These are phyloP conservation scores for Aspergillus sergii DNA, from an alignment of 2,329 filamentous ascomycete genomes.

Conservation along the genomic window DNA sequence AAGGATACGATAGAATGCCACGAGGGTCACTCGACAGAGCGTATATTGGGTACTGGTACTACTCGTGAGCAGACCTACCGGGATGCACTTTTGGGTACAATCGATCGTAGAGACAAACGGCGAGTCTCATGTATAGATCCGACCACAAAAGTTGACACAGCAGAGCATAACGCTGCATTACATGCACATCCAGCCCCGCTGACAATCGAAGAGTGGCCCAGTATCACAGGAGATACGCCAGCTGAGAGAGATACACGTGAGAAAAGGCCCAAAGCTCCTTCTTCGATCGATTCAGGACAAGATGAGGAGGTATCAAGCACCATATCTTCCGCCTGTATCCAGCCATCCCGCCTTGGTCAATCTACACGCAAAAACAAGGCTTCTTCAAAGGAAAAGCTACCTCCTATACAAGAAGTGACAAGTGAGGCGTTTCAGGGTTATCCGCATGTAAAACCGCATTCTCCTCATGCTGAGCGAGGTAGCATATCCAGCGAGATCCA, in stretches of 20 bases:
- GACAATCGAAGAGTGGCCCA: background rate
- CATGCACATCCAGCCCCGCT: background rate
- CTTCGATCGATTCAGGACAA: background rate
- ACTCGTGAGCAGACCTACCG: background rate
- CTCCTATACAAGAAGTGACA: conserved; percentile 14
- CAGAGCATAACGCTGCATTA: background rate
- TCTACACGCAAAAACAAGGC: background rate
- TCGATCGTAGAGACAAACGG: conserved; percentile 3
- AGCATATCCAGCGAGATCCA: conserved; percentile 4
- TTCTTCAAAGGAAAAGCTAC: conserved; percentile 12
- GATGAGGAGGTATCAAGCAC: background rate
- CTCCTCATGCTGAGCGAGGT: background rate
- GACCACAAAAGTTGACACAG: background rate
- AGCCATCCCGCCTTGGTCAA: background rate
- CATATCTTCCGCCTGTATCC: background rate
- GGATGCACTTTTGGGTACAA: background rate
- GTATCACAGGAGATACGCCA: background rate
- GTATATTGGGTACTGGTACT: background rate
- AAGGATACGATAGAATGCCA: background rate
- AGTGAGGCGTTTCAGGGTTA: background rate
- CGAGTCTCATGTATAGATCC: background rate
- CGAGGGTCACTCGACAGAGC: background rate
- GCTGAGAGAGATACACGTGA: background rate
- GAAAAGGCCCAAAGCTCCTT: background rate
- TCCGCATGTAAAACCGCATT: background rate